Base-by-base conservation (phyloP, 192 early-diverging fungal species). In the Coemansia sp. region DNA sequence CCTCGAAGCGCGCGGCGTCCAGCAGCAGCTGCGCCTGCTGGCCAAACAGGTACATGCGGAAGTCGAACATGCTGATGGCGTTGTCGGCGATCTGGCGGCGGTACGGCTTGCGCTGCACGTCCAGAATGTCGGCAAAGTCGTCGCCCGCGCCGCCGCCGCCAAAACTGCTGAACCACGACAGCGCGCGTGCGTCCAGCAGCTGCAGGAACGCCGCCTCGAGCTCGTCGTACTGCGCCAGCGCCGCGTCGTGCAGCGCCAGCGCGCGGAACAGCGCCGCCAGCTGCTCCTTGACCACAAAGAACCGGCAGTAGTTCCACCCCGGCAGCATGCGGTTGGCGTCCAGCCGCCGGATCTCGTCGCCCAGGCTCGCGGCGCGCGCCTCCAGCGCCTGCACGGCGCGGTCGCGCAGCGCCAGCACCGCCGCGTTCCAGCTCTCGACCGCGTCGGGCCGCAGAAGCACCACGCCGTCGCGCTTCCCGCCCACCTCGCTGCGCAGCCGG, bases 231-330 rank as follows among this genome's bases (percentile, higher is more conserved):
- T 95, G 90, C 25, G 90, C 64, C 40, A 98, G 67, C 5, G 96
- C 91, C 42, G 95, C 96, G 40, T 92, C 92, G 32, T 81, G 74
- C 29, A 97, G 64, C 39, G 82, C 89, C 84, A 97, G 84, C 42
- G 89, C 82, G 63, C 95, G 93, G 74, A 87, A 96, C 6, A 89
- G 82, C 28, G 81, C 81, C 14, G 90, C 89, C 17, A 96, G 75
- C 8, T 85, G 85, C 62, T 99, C 95, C 73, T 99, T 99, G 45
- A 95, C 64, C 38, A 97, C 84, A 64, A 99, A 99, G 66, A 93
- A 97, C 40, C 83, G 86, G 67, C 95, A 98, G 70, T 96, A 99
- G 67, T 99, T 99, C 97, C 97, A 99, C 0, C 97, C 97, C 5
- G 95, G 94, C 73, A 98, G 83, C 50, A 94, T 79, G 40, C 97